phyloP scores from a whole-genome alignment of 345 rosid species.

The Hevea brasiliensis region DNA sequence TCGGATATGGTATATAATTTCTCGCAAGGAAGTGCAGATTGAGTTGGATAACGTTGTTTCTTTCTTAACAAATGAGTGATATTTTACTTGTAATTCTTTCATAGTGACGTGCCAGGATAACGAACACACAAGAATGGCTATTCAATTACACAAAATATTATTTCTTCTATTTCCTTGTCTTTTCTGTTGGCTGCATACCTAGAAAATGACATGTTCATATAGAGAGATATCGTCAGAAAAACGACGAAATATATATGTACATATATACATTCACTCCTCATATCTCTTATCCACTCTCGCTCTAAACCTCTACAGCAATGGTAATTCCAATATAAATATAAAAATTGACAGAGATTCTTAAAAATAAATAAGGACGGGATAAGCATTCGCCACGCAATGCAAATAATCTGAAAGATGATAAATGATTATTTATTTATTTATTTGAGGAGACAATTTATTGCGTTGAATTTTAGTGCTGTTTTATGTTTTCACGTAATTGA shows the following conservation, averaged over 20 bases:
- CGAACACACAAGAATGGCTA: constrained; percentile 21
- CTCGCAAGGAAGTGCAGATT: constrained; percentile 30
- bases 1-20: too few relatives aligned
- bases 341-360: neutral
- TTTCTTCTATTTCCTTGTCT: constrained; percentile 45
- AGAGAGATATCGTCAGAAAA: constrained; percentile 13
- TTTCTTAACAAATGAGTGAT: constrained; percentile 16
- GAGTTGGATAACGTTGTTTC: constrained; percentile 31
- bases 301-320: neutral
- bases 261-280: constrained; percentile 12
- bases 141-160: constrained; percentile 29
- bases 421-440: too few relatives aligned
- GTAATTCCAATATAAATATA: neutral
- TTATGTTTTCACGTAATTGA: too few relatives aligned
- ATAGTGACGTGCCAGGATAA: constrained; percentile 51
- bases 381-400: neutral
- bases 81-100: constrained; percentile 22
- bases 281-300: constrained; percentile 33
- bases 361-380: neutral
- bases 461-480: too few relatives aligned
- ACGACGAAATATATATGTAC: constrained; percentile 26
- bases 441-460: too few relatives aligned
- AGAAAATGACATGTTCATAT: constrained; percentile 25
- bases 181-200: constrained; percentile 31
- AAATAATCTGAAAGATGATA: neutral